Evolutionary conservation across 768 basidiomycete genomes (phyloP), one percentile per base, ranked within the genome.

Genomic region (Dioszegia aurantiaca): DNA sequence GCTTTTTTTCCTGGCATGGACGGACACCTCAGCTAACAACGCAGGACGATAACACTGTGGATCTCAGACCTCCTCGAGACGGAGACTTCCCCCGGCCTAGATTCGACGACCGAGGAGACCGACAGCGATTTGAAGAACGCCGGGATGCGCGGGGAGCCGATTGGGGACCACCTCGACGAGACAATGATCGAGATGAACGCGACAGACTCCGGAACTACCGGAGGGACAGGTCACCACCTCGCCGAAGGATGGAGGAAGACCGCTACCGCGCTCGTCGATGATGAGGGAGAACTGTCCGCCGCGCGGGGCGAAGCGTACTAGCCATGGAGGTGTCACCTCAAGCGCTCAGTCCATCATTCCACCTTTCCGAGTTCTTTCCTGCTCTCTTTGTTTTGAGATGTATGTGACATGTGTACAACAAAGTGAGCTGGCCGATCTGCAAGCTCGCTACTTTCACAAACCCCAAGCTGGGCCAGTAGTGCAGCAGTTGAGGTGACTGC

Each of bases 51-150:
- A 51, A 39, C 33, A 60, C 8, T 30, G 12, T 42, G 3, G 4
- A 8, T 44, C 40, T 67, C 19, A 23, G 55, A 21, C 51, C 55
- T 36, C 54, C 48, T 42, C 42, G 63, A 23, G 48, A 53, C 48
- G 40, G 41, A 40, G 45, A 36, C 42, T 30, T 53, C 30, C 46
- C 49, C 30, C 54, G 62, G 37, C 58, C 57, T 26, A 54, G 62
- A 14, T 63, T 65, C 48, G 63, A 62, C 44, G 68, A 59, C 42
- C 59, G 60, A 39, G 45, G 67, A 66, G 65, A 39, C 26, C 67
- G 72, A 28, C 62, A 44, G 2, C 14, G 60, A 21, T 61, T 56
- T 28, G 62, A 60, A 41, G 58, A 60, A 40, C 61, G 65, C 16
- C 60, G 65, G 42, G 60, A 65, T 47, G 58, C 62, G 37, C 46